Evolutionary conservation across 1,284 basidiomycete species (phyloP), one percentile per base, ranked within the genome.

Genomic region (Retiboletus flavoniger): DNA sequence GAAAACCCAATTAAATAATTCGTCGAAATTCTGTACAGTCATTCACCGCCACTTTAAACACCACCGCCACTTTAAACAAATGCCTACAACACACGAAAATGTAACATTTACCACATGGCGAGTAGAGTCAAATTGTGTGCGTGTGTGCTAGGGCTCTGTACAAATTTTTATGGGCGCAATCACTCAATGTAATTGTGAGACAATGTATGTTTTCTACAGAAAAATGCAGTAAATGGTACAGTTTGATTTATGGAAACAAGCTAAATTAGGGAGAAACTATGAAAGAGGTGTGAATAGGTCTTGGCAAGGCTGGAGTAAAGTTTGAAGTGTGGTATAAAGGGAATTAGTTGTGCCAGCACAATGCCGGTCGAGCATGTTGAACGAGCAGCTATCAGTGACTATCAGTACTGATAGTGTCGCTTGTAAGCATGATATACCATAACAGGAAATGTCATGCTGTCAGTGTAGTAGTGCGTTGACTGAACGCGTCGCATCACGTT

Each of bases 1-100:
- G 36, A 44, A 47, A 57, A 45, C 17, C 6, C 28, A 47, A 59
- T 39, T 58, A 63, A 61, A 59, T 66, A 68, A 66, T 68, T 60
- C 36, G 16, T 51, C 40, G 16, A 29, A 43, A 53, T 44, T 56
- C 45, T 17, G 16, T 29, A 39, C n/a, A n/a, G n/a, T n/a, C n/a
- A n/a, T n/a, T n/a, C n/a, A n/a, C n/a, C n/a, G n/a, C n/a, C n/a
- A n/a, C n/a, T n/a, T n/a, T n/a, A n/a, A n/a, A n/a, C n/a, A n/a
- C n/a, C n/a, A n/a, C n/a, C n/a, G n/a, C n/a, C n/a, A n/a, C n/a
- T n/a, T n/a, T n/a, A n/a, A n/a, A n/a, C n/a, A n/a, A n/a, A n/a
- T n/a, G n/a, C n/a, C n/a, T n/a, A n/a, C n/a, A n/a, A n/a, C n/a
- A n/a, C n/a, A n/a, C n/a, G n/a, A n/a, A n/a, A n/a, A n/a, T n/a